Conservation (phyloP, 371 early-diverging fungal genomes). For the Mucor circinelloides region DNA sequence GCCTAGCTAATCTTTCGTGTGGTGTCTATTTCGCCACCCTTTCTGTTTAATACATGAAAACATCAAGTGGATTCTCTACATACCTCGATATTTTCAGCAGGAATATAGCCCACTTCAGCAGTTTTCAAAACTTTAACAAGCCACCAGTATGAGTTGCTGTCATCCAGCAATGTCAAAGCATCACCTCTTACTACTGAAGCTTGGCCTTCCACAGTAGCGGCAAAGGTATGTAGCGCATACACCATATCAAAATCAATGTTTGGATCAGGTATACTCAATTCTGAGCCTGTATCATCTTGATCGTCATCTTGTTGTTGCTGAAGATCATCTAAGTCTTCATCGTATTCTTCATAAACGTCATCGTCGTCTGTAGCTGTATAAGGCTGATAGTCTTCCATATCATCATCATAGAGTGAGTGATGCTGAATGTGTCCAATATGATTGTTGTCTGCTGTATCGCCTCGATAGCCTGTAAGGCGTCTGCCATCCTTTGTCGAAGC, state of each 20-base stretch:
- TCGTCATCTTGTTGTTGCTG: conserved; percentile 44
- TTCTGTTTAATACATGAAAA: not conserved
- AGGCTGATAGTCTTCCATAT: conserved; percentile 42
- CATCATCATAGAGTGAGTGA: conserved; percentile 48
- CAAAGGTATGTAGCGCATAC: conserved; percentile 94
- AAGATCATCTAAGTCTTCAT: conserved; percentile 40
- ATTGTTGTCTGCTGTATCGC: conserved; percentile 4
- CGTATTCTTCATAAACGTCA: conserved; percentile 40
- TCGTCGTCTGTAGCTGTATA: conserved; percentile 21
- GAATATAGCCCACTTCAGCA: conserved; percentile 94
- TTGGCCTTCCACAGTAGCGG: conserved; percentile 94
- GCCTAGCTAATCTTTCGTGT: conserved; percentile 85
- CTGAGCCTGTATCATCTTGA: conserved; percentile 58
- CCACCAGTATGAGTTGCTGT: conserved; percentile 98
- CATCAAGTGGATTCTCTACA: not conserved
- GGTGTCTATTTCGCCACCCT: conserved; percentile 64
- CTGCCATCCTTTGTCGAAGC: conserved; percentile 18
- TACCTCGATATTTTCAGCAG: conserved; percentile 95
- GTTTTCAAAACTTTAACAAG: conserved; percentile 88
- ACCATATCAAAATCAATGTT: conserved; percentile 79
- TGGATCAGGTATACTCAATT: conserved; percentile 68
- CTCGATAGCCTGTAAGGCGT: conserved; percentile 28
- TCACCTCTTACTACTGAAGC: conserved; percentile 92
- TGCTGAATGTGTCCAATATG: conserved; percentile 17
- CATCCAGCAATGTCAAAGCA: conserved; percentile 88